Percentiles rank a stretch among this genome's conserved stretches.
Evolutionary conservation across 495 filamentous ascomycete species (phyloP).

Genomic region (Lepraria neglecta): DNA sequence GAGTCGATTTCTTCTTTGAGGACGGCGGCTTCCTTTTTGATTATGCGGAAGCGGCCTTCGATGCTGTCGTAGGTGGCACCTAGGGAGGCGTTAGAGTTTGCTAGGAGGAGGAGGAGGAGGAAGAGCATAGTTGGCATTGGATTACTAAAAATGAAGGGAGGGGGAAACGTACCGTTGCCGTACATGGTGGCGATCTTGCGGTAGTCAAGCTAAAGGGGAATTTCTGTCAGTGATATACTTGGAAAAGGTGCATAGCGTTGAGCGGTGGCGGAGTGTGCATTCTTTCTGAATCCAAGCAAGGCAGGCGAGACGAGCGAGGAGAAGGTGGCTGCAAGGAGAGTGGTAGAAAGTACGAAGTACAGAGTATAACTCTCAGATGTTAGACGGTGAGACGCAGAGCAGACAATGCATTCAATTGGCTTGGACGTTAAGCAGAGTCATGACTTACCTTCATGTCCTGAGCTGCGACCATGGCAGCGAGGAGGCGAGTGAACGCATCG

Average conservation of each 20-base stretch:
- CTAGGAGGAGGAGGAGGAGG: neutral
- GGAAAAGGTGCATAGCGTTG: neutral
- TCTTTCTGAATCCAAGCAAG: neutral
- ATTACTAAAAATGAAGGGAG: neutral
- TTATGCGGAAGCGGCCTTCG: conserved; percentile 36
- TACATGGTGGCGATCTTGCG: conserved; percentile 28
- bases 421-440: neutral
- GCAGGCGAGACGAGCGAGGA: neutral
- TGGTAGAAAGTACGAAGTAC: too few relatives aligned
- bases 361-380: too few relatives aligned
- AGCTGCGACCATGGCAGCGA: conserved; percentile 34
- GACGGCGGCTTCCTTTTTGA: conserved; percentile 29
- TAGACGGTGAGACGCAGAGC: too few relatives aligned
- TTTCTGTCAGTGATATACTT: neutral
- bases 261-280: neutral
- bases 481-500: conserved; percentile 31
- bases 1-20: conserved; percentile 30
- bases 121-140: neutral
- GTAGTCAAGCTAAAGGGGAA: conserved; percentile 26
- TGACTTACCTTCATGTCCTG: conserved; percentile 27
- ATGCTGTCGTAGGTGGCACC: conserved; percentile 40
- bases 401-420: too few relatives aligned
- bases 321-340: too few relatives aligned
- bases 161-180: conserved; percentile 24
- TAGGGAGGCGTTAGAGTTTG: neutral